Base-by-base conservation (phyloP, 306 rosid genomes). In the Trichosanthes cucumerina region DNA sequence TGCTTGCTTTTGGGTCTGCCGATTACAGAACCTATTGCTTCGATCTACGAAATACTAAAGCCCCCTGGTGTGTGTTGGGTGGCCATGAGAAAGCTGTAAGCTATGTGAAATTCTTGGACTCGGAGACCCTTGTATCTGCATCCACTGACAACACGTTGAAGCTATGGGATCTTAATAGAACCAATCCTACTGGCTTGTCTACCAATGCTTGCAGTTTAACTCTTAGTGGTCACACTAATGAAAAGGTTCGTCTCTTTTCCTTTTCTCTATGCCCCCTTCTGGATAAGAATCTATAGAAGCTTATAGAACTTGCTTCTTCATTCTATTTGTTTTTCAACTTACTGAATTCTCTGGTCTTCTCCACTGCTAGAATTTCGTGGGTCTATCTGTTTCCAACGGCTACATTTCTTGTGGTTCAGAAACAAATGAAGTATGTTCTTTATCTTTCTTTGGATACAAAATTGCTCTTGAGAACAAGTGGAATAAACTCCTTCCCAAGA, bases 341-440 rank as follows among this genome's bases (percentile, higher is more conserved):
- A 23, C 39, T 71, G 58, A 44, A 71, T 26, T 46, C 36, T 43
- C 8, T 71, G 36, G 14, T 34, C 34, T 54, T 18, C 58, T 79
- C 26, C 38, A 68, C 43, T 41, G 39, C 49, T 65, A 96, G 99
- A 96, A 96, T 82, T 96, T 96, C 79, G 98, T 96, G 62, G 99
- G 99, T 73, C 82, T 96, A 47, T 88, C 99, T 0, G 88, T 90
- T 80, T 84, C 89, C 69, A 89, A 96, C 78, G 97, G 96, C 81
- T 96, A 96, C 79, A 89, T 96, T 62, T 88, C 97, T 10, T 96
- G 99, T 62, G 99, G 99, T 82, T 95, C 99, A 79, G 99, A 95
- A 89, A 88, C 97, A 73, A 95, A 95, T 74, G 97, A 95, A 96
- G 98, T 95, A 91, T 69, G 59, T 77, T 74, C 71, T 44, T 59